A percentile compares a stretch with the other conserved stretches of the same genome.
These are phyloP conservation scores for Solanum ossicruentum DNA, from an alignment of 257 asterid species.

Conservation along the genomic window DNA sequence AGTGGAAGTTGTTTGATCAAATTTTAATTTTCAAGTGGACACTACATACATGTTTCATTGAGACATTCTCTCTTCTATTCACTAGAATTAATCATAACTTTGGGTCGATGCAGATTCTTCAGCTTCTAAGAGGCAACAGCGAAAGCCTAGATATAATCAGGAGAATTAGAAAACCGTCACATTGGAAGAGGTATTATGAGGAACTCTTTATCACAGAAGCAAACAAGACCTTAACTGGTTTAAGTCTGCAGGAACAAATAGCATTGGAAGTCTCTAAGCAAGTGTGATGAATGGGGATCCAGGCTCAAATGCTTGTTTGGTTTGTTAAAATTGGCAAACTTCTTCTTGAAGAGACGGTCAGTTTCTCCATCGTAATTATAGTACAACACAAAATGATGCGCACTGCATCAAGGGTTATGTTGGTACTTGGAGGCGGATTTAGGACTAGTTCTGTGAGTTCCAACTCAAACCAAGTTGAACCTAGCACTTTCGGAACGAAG, in stretches of 20 bases:
- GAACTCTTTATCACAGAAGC: slow-evolving; percentile 70
- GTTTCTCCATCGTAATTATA: not conserved
- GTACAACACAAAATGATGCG: not conserved
- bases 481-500: not conserved
- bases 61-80: not conserved
- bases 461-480: not conserved
- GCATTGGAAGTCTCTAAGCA: slow-evolving; percentile 19
- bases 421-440: not conserved
- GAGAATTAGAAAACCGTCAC: slow-evolving; percentile 56
- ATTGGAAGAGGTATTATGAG: slow-evolving; percentile 78
- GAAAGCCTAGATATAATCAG: slow-evolving; percentile 70
- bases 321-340: not conserved
- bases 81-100: not conserved
- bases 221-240: slow-evolving; percentile 10
- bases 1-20: not conserved
- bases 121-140: slow-evolving; percentile 73
- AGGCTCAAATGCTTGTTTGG: not conserved
- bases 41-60: not conserved
- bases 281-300: not conserved
- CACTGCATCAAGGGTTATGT: not conserved
- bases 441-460: not conserved
- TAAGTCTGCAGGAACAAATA: slow-evolving; percentile 12
- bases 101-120: slow-evolving; percentile 35
- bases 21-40: not conserved
- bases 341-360: not conserved